Percentiles rank a stretch among this genome's conserved stretches.
Conservation (phyloP, 2,329 filamentous ascomycete genomes). For the Diatrype stigma region DNA sequence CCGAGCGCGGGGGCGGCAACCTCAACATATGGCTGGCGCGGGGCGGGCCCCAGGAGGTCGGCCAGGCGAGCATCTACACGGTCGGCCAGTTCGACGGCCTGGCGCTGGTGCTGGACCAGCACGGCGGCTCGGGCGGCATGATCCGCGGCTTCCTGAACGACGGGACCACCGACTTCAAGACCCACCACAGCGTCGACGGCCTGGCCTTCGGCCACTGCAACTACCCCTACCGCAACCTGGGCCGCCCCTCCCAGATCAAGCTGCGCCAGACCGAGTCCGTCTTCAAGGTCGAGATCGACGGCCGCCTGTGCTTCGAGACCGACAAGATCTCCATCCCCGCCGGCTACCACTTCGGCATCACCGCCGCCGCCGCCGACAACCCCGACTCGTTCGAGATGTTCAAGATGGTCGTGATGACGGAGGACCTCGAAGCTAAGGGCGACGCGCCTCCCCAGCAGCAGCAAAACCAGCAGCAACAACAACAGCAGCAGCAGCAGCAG, state of each 20-base stretch:
- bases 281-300: slow-evolving; percentile 79
- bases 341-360: slow-evolving; percentile 82
- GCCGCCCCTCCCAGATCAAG: slow-evolving; percentile 75
- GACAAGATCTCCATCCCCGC: slow-evolving; percentile 72
- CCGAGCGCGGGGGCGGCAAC: slow-evolving; percentile 81
- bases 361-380: slow-evolving; percentile 82
- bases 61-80: slow-evolving; percentile 77
- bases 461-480: slow-evolving; percentile 28
- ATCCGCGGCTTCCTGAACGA: slow-evolving; percentile 94
- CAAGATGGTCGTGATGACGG: slow-evolving; percentile 72
- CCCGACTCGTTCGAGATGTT: slow-evolving; percentile 94
- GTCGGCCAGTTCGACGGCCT: slow-evolving; percentile 85
- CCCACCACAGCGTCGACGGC: slow-evolving; percentile 72
- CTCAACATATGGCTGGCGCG: slow-evolving; percentile 89
- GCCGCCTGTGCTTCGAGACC: slow-evolving; percentile 76
- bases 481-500: slow-evolving; percentile 29
- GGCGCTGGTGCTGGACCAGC: slow-evolving; percentile 78
- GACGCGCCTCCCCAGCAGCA: slow-evolving; percentile 28
- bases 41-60: slow-evolving; percentile 61
- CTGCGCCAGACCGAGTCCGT: slow-evolving; percentile 59
- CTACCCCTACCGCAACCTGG: slow-evolving; percentile 87
- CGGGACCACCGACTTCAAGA: slow-evolving; percentile 73
- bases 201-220: slow-evolving; percentile 92
- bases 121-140: slow-evolving; percentile 72
- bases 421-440: slow-evolving; percentile 34